Evolutionary conservation across 352 stramenopile species (phyloP), one percentile per base, ranked within the genome.

Genomic region (Globisporangium solare): DNA sequence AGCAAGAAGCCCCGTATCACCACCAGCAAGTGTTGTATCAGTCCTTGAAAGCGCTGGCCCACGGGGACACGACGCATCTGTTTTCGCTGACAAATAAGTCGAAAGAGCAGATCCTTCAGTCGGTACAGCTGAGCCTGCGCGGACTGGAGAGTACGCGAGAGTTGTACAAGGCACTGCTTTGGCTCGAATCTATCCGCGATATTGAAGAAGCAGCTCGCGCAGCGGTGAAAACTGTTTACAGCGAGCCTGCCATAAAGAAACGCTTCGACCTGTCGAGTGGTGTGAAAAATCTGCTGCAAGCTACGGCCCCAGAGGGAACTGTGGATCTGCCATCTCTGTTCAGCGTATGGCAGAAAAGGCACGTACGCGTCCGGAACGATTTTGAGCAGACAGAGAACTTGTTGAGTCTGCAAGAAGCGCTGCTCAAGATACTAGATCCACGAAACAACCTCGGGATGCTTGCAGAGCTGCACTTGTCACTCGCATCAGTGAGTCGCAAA

Each of bases 111-210:
- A 74, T 88, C 43, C 56, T 94, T 8, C 57, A 61, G 41, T 85
- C 62, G 1, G 45, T 86, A 6, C 81, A 82, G 43, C 51, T 87
- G 31, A 86, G 81, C 57, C 60, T 92, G 21, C 71, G 76, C 24
- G 86, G 81, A 1, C 75, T 89, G 41, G 83, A 94, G 47, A 83
- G 67, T 43, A 84, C 77, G 1, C 82, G 74, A 22, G 78, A 92
- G 12, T 88, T 70, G 1, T 74, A 83, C 42, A 57, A 56, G 10
- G 77, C 79, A 15, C 51, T 93, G 17, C 53, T 80, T 42, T 65
- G 71, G 57, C 59, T 92, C 37, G 75, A 90, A 24, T 75, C 61
- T 12, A 80, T 92, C 45, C 69, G 68, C 11, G 68, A 88, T 53
- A 77, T 92, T 62, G 75, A 89, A 70, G 70, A 82, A 58, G 39